Base-by-base conservation (phyloP, 352 stramenopile genomes). In the Globisporangium carolinianum region DNA sequence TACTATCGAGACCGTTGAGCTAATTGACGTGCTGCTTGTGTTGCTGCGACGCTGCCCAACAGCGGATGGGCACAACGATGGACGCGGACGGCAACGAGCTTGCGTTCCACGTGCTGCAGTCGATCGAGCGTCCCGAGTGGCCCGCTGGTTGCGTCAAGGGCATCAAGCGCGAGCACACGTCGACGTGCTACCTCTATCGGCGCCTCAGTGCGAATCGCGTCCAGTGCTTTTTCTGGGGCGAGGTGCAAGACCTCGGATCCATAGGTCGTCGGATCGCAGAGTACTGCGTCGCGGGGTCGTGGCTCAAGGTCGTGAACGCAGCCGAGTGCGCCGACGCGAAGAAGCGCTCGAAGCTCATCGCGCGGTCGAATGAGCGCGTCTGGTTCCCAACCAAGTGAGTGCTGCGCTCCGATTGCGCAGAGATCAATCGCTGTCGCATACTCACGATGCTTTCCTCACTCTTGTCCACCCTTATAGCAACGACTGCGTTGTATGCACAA, bases 91-190 rank as follows among this genome's bases (percentile, higher is more conserved):
- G 75, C 4, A 79, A 79, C 9, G 64, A 73, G 12, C 55, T 86
- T 5, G 75, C 65, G 39, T 86, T 76, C 51, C 73, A 86, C 59
- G 72, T 86, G 3, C 35, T 81, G 47, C 72, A 83, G 64, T 86
- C 73, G 50, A 86, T 86, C 52, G 75, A 83, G 46, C 75, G 74
- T 39, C 65, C 73, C 7, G 68, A 82, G 52, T 85, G 71, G 71
- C 71, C 69, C 4, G 66, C 72, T n/a, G 68, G 79, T 46, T 57
- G 61, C 8, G 68, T 77, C 63, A 79, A 76, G 39, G 68, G 71
- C 52, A 65, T 78, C 58, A 84, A 84, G 45, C 72, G 75, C 9
- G 63, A 71, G 47, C 64, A 72, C 58, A 75, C 77, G 45, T 70
- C 79, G 8, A 75, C 63, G 12, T 81, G 72, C 52, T 82, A 79